These are phyloP conservation scores for Mucor piriformis DNA, from an alignment of 371 early-diverging fungal species.

Conservation along the genomic window DNA sequence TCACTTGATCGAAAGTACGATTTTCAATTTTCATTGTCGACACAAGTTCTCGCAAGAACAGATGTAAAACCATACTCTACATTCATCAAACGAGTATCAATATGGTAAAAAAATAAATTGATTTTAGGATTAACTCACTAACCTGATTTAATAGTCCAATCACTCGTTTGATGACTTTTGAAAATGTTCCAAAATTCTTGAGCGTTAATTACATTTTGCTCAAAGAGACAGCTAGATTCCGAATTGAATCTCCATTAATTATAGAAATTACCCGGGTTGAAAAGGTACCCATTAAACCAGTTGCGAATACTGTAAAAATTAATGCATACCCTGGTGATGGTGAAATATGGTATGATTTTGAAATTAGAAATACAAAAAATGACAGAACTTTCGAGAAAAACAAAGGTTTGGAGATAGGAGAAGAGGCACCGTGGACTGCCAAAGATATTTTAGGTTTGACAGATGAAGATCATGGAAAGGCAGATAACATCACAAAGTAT, in stretches of 20 bases:
- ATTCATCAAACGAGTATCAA: slow-evolving; percentile 47
- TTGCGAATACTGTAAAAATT: slow-evolving; percentile 21
- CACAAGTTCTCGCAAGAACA: slow-evolving; percentile 27
- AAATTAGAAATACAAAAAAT: slow-evolving; percentile 31
- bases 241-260: slow-evolving; percentile 37
- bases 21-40: slow-evolving; percentile 37
- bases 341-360: slow-evolving; percentile 39
- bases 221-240: slow-evolving; percentile 33
- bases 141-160: slow-evolving; percentile 29
- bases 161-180: slow-evolving; percentile 38
- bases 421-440: slow-evolving; percentile 39
- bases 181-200: slow-evolving; percentile 47
- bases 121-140: neutral
- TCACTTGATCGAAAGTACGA: slow-evolving; percentile 50
- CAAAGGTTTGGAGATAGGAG: slow-evolving; percentile 28
- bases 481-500: slow-evolving; percentile 2
- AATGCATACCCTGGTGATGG: slow-evolving; percentile 35
- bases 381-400: slow-evolving; percentile 36
- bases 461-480: neutral
- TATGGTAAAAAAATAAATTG: slow-evolving; percentile 32
- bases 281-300: slow-evolving; percentile 25
- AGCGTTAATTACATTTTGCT: slow-evolving; percentile 34
- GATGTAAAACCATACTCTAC: slow-evolving; percentile 52
- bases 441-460: slow-evolving; percentile 31
- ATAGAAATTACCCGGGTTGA: slow-evolving; percentile 47